phyloP scores from a whole-genome alignment of 2,329 filamentous ascomycete genomes.

The Fusarium duplospermum region DNA sequence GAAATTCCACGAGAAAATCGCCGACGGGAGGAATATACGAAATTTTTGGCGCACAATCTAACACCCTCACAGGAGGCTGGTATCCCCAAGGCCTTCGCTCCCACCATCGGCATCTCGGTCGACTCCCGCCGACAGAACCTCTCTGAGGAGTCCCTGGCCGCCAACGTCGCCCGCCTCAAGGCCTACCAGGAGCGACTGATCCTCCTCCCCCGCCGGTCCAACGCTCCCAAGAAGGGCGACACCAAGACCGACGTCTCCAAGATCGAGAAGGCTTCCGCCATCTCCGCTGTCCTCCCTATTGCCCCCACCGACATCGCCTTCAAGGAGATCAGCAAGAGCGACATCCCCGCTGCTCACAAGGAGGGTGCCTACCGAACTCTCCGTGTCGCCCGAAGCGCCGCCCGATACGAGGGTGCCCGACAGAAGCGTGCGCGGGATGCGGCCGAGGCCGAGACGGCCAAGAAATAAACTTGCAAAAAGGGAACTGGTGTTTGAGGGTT shows the following conservation, averaged over 20 bases:
- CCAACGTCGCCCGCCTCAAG: slow-evolving; percentile 98
- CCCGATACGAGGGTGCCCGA: slow-evolving; percentile 82
- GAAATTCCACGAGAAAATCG: neutral
- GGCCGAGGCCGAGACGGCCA: slow-evolving; percentile 83
- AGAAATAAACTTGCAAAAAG: slow-evolving; percentile 77
- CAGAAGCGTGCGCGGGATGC: slow-evolving; percentile 95
- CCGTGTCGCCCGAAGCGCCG: slow-evolving; percentile 85
- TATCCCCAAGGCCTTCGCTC: slow-evolving; percentile 92
- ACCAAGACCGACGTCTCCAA: slow-evolving; percentile 83
- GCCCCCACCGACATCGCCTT: slow-evolving; percentile 73
- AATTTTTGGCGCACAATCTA: slow-evolving; percentile 42
- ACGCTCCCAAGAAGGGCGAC: slow-evolving; percentile 94
- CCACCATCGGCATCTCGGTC: slow-evolving; percentile 97
- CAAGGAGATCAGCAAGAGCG: slow-evolving; percentile 83
- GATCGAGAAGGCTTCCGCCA: slow-evolving; percentile 66
- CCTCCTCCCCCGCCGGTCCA: slow-evolving; percentile 95
- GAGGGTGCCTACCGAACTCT: slow-evolving; percentile 89
- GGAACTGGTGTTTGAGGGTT: slow-evolving; percentile 57
- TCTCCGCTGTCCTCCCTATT: slow-evolving; percentile 75
- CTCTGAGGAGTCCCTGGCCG: slow-evolving; percentile 91
- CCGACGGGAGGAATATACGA: neutral
- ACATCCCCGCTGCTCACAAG: slow-evolving; percentile 79
- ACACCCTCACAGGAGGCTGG: slow-evolving; percentile 81
- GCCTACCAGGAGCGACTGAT: slow-evolving; percentile 97
- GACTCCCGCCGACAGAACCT: slow-evolving; percentile 97